Base-by-base conservation (phyloP, 2,329 filamentous ascomycete genomes). In the Rhynchosporium secalis region DNA sequence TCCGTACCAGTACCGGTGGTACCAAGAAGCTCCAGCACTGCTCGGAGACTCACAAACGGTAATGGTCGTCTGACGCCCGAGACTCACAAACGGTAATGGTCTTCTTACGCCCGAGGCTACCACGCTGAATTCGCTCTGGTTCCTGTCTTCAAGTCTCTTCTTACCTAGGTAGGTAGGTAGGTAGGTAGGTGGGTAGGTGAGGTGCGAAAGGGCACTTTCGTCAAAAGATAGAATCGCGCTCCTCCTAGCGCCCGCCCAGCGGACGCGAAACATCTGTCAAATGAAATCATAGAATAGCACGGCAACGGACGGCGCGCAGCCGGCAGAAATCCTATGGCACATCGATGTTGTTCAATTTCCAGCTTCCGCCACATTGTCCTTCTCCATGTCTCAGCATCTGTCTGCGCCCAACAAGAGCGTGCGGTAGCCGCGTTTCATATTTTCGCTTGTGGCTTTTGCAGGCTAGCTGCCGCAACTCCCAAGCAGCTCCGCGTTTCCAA, bases 401-500 rank as follows among this genome's bases (percentile, higher is more conserved):
- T 41, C 29, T 55, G 46, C 29, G 45, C 36, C 36, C 52, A n/a
- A 41, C 38, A n/a, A 52, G 46, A 52, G 28, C 26, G 57, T 28
- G 20, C 26, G 45, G 57, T 28, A 56, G 36, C 47, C 46, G 60
- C 58, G 64, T 66, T 66, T 64, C 64, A 47, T 49, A 61, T 40
- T 10, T 20, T 63, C 64, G 64, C 48, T 54, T 54, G 36, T 33
- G 51, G 51, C 26, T 20, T 28, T 8, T 38, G 62, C 49, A 60
- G 49, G 29, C 41, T 46, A 48, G 59, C 51, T 60, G 54, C 55
- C 57, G 55, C 60, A 62, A 47, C 38, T 56, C 28, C 54, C 54
- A 38, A 29, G 40, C 40, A 56, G 62, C 55, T 61, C 43, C 58
- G 51, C 55, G 47, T 61, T 61, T 58, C 48, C 38, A 59, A 64